Evolutionary conservation across 73 alveolate genomes (phyloP).

Genomic region (Loxodes magnus): DNA sequence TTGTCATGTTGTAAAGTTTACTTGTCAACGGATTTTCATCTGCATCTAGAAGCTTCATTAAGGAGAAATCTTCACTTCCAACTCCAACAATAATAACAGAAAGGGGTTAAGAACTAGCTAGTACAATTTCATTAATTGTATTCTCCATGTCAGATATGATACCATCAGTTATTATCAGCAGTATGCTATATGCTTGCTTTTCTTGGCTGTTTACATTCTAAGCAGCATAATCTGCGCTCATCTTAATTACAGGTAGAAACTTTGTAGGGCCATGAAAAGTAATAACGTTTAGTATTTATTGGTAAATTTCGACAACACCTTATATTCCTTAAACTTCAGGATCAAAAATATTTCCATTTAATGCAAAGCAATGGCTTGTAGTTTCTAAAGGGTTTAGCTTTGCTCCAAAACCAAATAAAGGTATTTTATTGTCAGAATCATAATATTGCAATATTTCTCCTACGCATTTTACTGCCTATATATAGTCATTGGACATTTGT

Average conservation of each 20-base stretch:
- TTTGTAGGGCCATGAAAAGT: constrained; percentile 89
- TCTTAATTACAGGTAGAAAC: constrained; percentile 45
- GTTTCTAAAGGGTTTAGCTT: constrained; percentile 48
- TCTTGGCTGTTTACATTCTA: constrained; percentile 35
- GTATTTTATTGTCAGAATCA: constrained; percentile 81
- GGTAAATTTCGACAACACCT: constrained; percentile 66
- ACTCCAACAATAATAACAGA: constrained; percentile 92
- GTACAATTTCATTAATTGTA: constrained; percentile 78
- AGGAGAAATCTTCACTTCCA: constrained; percentile 80
- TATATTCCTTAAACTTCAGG: constrained; percentile 82
- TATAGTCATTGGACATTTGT: constrained; percentile 52
- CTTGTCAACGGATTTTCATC: constrained; percentile 46
- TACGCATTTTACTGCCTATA: constrained; percentile 57
- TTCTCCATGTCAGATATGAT: constrained; percentile 72
- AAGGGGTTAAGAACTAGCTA: constrained; percentile 79
- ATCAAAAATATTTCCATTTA: constrained; percentile 69
- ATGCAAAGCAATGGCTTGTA: constrained; percentile 80
- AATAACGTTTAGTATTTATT: constrained; percentile 34
- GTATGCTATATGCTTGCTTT: constrained; percentile 39
- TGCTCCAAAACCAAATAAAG: constrained; percentile 94
- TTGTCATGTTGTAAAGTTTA: constrained; percentile 19
- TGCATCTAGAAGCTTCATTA: constrained; percentile 80
- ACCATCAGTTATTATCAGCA: constrained; percentile 94
- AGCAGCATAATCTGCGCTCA: constrained; percentile 46
- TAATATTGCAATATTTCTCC: constrained; percentile 70